Evolutionary conservation across 352 stramenopile genomes (phyloP).

Genomic region (Phytophthora idaei): DNA sequence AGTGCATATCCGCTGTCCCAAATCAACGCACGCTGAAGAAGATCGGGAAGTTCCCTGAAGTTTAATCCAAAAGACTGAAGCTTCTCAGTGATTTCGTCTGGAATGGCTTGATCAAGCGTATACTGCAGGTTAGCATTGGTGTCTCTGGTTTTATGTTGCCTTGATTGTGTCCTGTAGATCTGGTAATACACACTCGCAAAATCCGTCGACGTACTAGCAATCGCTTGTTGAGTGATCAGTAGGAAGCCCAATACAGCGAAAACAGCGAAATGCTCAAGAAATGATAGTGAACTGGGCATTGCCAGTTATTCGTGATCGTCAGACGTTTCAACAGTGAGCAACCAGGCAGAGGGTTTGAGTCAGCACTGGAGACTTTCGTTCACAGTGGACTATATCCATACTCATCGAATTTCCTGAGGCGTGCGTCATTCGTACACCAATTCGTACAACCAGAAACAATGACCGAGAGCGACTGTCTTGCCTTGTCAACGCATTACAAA

Average conservation of each 20-base stretch:
- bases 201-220: constrained; percentile 10
- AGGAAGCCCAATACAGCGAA: not conserved
- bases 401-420: constrained; percentile 1
- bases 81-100: constrained; percentile 25
- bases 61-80: constrained; percentile 26
- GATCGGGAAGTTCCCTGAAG: constrained; percentile 29
- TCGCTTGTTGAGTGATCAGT: not conserved
- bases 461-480: constrained; percentile 1
- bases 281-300: constrained; percentile 3
- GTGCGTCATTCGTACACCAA: not conserved
- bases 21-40: constrained; percentile 42
- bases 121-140: not conserved
- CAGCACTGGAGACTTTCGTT: constrained; percentile 1
- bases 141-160: not conserved
- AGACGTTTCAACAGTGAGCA: constrained; percentile 12
- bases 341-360: not conserved
- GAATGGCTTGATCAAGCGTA: constrained; percentile 10
- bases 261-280: not conserved
- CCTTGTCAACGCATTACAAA: constrained; percentile 19
- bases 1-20: constrained; percentile 46
- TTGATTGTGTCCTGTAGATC: constrained; percentile 21
- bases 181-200: constrained; percentile 34
- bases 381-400: constrained; percentile 7
- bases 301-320: constrained; percentile 1
- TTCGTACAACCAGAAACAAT: constrained; percentile 3